phyloP scores from a whole-genome alignment of 176 grass and related monocot genomes.

The Saccharum officinarum region DNA sequence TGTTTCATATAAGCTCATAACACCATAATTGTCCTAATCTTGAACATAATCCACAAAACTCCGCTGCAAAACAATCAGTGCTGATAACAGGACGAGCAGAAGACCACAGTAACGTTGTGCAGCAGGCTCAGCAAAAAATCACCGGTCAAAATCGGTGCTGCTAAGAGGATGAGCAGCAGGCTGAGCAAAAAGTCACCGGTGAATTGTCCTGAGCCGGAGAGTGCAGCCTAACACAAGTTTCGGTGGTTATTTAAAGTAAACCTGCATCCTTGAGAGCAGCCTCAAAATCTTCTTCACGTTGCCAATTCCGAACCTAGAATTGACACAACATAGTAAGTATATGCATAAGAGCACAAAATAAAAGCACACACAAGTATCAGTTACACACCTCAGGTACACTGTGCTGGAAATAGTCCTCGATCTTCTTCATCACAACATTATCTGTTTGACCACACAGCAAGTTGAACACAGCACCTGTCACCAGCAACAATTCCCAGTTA shows the following conservation, averaged over 20 bases:
- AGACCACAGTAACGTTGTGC: background rate
- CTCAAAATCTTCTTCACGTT: slow-evolving; percentile 84
- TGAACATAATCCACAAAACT: slow-evolving; percentile 27
- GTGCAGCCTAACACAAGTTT: background rate
- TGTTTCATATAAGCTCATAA: background rate
- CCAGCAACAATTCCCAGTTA: slow-evolving; percentile 35
- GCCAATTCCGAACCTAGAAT: slow-evolving; percentile 71
- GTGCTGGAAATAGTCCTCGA: slow-evolving; percentile 76
- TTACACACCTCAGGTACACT: slow-evolving; percentile 61
- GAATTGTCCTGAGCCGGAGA: background rate
- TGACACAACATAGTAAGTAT: background rate
- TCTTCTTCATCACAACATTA: slow-evolving; percentile 78
- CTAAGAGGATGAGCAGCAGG: background rate
- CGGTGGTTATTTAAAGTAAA: slow-evolving; percentile 44
- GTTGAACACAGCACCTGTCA: slow-evolving; percentile 94
- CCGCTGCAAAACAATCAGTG: slow-evolving; percentile 11
- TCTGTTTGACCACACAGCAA: slow-evolving; percentile 71
- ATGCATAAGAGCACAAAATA: slow-evolving; percentile 5
- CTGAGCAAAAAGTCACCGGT: background rate
- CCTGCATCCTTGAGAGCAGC: slow-evolving; percentile 88
- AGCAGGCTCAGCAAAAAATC: slow-evolving; percentile 4
- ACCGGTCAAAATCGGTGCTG: background rate
- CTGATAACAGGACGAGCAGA: background rate
- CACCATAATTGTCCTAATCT: background rate
- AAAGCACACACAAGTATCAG: background rate